These are phyloP conservation scores for Nissolia schottii DNA, from an alignment of 306 rosid species.

Conservation along the genomic window DNA sequence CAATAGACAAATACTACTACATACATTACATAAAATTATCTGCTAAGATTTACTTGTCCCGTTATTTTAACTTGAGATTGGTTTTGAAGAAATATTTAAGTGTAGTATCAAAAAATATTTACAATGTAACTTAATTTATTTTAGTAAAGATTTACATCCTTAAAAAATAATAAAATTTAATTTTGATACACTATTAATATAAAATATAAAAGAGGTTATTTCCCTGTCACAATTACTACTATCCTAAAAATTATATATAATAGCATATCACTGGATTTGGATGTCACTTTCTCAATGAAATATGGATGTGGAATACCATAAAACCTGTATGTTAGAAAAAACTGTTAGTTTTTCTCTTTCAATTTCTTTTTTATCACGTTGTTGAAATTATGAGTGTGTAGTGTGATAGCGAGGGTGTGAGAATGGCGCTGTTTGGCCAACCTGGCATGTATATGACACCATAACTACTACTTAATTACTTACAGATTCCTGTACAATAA, in stretches of 20 bases:
- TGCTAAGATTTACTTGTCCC: background rate
- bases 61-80: background rate
- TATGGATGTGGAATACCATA: too few species aligned
- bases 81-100: background rate
- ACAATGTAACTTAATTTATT: too few species aligned
- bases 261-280: too few species aligned
- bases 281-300: too few species aligned
- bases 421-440: slow-evolving; percentile 4
- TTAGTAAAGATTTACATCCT: too few species aligned
- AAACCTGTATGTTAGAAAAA: too few species aligned
- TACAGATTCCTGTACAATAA: background rate
- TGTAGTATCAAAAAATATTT: background rate
- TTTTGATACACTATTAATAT: too few species aligned
- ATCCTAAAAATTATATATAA: too few species aligned
- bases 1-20: background rate
- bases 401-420: background rate
- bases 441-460: slow-evolving; percentile 11
- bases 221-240: too few species aligned
- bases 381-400: background rate
- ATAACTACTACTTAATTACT: background rate
- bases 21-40: background rate
- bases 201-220: too few species aligned
- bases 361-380: background rate
- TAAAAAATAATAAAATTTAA: too few species aligned
- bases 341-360: too few species aligned